A percentile compares a stretch with the other conserved stretches of the same genome.
Evolutionary conservation across 1,139 yeast species (phyloP).

Genomic region (Suhomyces chickasaworum): DNA sequence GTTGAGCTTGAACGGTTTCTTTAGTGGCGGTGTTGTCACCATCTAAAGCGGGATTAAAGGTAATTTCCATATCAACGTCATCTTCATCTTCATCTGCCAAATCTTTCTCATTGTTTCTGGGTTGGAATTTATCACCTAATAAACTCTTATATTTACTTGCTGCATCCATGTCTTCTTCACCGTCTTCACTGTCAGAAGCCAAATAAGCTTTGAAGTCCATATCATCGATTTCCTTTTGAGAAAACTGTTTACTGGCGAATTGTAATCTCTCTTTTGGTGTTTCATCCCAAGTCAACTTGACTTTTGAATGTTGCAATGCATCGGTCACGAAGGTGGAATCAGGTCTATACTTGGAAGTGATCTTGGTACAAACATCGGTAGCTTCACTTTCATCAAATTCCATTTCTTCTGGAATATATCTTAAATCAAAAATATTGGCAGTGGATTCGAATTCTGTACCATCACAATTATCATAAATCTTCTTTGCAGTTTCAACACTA

Average conservation of each 20-base stretch:
- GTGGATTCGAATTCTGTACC: slow-evolving; percentile 96
- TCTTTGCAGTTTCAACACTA: slow-evolving; percentile 66
- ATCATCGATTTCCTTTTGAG: slow-evolving; percentile 89
- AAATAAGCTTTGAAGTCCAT: slow-evolving; percentile 95
- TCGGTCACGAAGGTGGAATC: slow-evolving; percentile 78
- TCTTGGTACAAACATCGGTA: slow-evolving; percentile 66
- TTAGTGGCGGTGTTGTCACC: slow-evolving; percentile 28
- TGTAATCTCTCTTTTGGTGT: slow-evolving; percentile 91
- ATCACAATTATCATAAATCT: slow-evolving; percentile 83
- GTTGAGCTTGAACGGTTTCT: slow-evolving; percentile 40
- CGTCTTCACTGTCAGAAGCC: slow-evolving; percentile 78
- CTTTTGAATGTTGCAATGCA: slow-evolving; percentile 92
- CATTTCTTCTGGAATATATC: slow-evolving; percentile 93
- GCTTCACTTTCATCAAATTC: slow-evolving; percentile 74
- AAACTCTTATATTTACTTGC: slow-evolving; percentile 68
- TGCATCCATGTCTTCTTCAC: slow-evolving; percentile 43
- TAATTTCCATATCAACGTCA: slow-evolving; percentile 92
- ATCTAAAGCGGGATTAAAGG: slow-evolving; percentile 89
- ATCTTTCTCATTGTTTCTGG: slow-evolving; percentile 29
- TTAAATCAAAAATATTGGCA: slow-evolving; percentile 87
- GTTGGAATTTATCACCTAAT: slow-evolving; percentile 49
- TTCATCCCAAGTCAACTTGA: slow-evolving; percentile 96
- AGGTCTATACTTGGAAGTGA: slow-evolving; percentile 85
- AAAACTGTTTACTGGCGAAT: slow-evolving; percentile 76
- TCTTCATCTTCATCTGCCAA: slow-evolving; percentile 47